Base-by-base conservation (phyloP, 2,329 filamentous ascomycete species). In the Aspergillus sp. region DNA sequence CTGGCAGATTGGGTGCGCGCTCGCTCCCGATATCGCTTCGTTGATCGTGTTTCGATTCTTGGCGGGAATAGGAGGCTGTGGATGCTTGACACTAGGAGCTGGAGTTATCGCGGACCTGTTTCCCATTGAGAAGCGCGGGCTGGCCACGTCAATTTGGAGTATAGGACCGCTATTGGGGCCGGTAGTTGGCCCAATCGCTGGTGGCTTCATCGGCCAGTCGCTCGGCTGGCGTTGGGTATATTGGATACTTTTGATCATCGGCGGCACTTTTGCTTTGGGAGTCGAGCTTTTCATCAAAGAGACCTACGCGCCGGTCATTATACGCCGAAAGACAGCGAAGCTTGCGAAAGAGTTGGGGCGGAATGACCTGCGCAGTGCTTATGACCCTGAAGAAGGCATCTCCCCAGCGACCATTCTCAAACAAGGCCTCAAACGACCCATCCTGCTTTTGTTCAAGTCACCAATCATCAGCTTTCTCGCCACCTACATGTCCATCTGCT, bases 1-100 rank as follows among this genome's bases (percentile, higher is more conserved):
- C 1, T 90, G 89, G 73, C 87, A 85, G 65, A 86, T 85, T n/a
- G 87, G 81, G 7, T 83, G 82, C 22, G 85, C 86, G 1, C 84
- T 83, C 13, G 78, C 84, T 0, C 77, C 83, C 28, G 87, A 83
- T 64, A 86, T 90, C 60, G 77, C 78, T 30, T 83, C 83, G 0
- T 79, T 91, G 1, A 76, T 91, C 49, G 80, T 89, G 15, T 80
- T 89, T 30, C 84, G 89, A 45, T 88, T 91, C 74, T 85, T 91
- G 52, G 83, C 84, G 7, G 86, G 87, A 17, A 65, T 71, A 52
- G 76, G 67, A 28, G 75, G 74, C 3, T 68, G 66, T 2, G 73
- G 68, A 7, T 73, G 72, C 50, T 30, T 82, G 1, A 80, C 79
- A 0, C 72, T 81, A 8, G 80, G 81, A 8, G 76, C 79, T 6